These are phyloP conservation scores for Oenanthe sinensis DNA, from an alignment of 129 eudicot genomes.

Conservation along the genomic window DNA sequence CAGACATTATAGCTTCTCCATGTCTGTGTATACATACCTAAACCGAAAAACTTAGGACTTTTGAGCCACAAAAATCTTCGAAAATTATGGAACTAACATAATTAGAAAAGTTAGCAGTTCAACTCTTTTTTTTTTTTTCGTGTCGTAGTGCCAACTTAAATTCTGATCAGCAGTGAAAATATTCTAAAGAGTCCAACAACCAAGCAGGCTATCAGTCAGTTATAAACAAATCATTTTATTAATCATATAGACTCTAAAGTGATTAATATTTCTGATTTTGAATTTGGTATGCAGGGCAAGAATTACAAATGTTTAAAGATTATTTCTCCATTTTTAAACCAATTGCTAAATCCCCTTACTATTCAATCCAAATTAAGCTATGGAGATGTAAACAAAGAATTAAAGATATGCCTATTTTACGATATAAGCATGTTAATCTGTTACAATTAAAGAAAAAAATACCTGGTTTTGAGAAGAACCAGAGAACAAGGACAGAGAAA, in stretches of 20 bases:
- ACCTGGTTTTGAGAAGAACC: constrained; percentile 11
- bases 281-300: neutral
- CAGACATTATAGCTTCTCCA: neutral
- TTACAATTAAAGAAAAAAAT: neutral
- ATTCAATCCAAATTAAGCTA: neutral
- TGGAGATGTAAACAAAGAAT: neutral
- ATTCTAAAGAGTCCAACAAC: neutral
- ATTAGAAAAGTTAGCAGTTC: neutral
- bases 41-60: neutral
- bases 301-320: neutral
- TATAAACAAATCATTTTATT: neutral
- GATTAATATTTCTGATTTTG: neutral
- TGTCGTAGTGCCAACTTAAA: neutral
- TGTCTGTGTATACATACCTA: neutral
- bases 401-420: neutral
- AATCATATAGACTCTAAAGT: neutral
- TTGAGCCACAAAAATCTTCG: neutral
- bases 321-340: neutral
- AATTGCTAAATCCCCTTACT: neutral
- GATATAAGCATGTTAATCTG: neutral
- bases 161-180: neutral
- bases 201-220: neutral
- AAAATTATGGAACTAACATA: neutral
- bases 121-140: neutral
- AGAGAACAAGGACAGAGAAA: neutral